Conservation (phyloP, 371 early-diverging fungal genomes). For the Entomophthora muscae region DNA sequence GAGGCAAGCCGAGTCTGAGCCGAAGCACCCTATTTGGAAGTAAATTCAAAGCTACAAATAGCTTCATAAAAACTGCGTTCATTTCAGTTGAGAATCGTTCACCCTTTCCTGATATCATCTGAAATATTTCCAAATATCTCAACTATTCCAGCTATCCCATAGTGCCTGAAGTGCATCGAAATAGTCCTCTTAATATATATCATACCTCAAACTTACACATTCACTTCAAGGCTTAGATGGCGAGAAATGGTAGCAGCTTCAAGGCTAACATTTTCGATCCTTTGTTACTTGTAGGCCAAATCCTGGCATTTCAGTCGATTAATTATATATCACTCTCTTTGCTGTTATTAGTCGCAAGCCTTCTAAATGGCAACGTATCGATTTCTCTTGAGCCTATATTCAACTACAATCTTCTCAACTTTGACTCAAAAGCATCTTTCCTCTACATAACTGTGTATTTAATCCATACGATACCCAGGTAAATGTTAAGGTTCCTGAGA, state of each 20-base stretch:
- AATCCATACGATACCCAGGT: conserved; percentile 1
- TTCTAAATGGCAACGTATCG: background rate
- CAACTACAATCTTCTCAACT: background rate
- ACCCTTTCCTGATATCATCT: too few species aligned
- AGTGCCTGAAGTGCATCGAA: too few species aligned
- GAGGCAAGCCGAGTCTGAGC: too few species aligned
- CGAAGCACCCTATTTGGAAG: too few species aligned
- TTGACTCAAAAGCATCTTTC: background rate
- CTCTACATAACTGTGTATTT: background rate
- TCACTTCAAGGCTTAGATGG: too few species aligned
- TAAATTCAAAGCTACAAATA: too few species aligned
- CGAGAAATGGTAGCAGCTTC: background rate
- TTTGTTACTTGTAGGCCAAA: background rate
- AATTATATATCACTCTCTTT: conserved; percentile 1
- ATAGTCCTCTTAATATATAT: too few species aligned
- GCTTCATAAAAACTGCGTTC: too few species aligned
- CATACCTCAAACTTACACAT: too few species aligned
- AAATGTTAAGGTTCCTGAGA: background rate
- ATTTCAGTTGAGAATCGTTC: too few species aligned
- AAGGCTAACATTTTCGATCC: conserved; percentile 6
- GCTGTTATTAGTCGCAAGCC: background rate
- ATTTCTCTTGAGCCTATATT: conserved; percentile 3
- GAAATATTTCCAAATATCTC: too few species aligned
- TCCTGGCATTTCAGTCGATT: conserved; percentile 1
- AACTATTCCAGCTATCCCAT: too few species aligned